These are phyloP conservation scores for Chenopodium album DNA, from an alignment of 148 eudicot species.

Conservation along the genomic window DNA sequence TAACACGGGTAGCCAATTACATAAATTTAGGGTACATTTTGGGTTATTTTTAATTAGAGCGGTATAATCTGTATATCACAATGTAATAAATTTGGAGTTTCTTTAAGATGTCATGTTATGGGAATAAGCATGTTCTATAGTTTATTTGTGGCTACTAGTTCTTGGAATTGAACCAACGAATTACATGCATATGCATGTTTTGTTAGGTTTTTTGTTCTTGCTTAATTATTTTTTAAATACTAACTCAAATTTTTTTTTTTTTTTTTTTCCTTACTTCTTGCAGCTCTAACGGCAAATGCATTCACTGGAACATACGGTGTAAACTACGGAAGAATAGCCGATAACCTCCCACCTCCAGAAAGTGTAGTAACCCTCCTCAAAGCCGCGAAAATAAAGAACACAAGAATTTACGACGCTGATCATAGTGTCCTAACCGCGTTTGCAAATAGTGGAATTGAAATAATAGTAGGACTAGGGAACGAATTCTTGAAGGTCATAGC, in stretches of 20 bases:
- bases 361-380: constrained; percentile 65
- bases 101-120: not conserved
- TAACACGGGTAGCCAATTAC: not conserved
- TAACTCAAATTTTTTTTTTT: not conserved
- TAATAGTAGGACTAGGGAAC: constrained; percentile 57
- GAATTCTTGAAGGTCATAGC: constrained; percentile 57
- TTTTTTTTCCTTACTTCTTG: not conserved
- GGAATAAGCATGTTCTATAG: not conserved
- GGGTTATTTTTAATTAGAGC: not conserved
- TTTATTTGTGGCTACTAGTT: not conserved
- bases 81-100: not conserved
- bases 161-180: not conserved
- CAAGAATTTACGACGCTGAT: constrained; percentile 70
- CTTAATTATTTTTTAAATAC: not conserved
- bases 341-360: constrained; percentile 66
- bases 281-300: constrained; percentile 29
- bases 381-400: constrained; percentile 62
- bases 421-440: constrained; percentile 64
- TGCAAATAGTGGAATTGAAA: constrained; percentile 58
- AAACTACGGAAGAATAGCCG: constrained; percentile 73
- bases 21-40: no score
- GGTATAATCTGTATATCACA: not conserved
- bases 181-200: not conserved
- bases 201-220: no score
- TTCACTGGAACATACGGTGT: constrained; percentile 78